These are phyloP conservation scores for Boletus reticuloceps DNA, from an alignment of 768 basidiomycete species.

Conservation along the genomic window DNA sequence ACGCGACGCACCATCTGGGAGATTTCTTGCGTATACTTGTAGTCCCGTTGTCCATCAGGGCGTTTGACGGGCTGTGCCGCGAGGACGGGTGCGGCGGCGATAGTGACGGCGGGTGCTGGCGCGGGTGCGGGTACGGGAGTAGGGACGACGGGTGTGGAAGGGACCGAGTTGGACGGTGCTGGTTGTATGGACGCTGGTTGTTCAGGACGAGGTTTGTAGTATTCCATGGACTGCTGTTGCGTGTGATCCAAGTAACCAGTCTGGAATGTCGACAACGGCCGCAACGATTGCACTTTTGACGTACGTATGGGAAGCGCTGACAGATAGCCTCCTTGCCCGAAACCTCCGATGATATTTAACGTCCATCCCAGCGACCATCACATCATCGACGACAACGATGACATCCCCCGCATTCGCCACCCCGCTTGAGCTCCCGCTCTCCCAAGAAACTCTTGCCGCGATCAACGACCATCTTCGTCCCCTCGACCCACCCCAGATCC, in stretches of 20 bases:
- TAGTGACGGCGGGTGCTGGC: slow-evolving; percentile 1
- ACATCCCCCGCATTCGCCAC: slow-evolving; percentile 14
- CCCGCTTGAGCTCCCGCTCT: slow-evolving; percentile 56
- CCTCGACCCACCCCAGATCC: slow-evolving; percentile 79
- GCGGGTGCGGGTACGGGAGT: background rate
- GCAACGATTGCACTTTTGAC: background rate
- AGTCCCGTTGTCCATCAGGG: slow-evolving; percentile 47
- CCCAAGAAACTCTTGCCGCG: slow-evolving; percentile 51
- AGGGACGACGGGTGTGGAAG: slow-evolving; percentile 21
- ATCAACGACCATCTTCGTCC: slow-evolving; percentile 75
- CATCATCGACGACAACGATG: slow-evolving; percentile 7
- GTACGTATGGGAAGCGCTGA: too few species aligned
- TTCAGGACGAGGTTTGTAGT: slow-evolving; percentile 29
- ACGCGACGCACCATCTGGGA: slow-evolving; percentile 75
- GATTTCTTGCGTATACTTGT: slow-evolving; percentile 90
- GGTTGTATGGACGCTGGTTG: slow-evolving; percentile 16
- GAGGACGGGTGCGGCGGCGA: slow-evolving; percentile 7
- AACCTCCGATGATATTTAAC: background rate
- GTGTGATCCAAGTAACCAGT: background rate
- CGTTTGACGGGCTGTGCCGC: slow-evolving; percentile 13
- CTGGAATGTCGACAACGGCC: background rate
- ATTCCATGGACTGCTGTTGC: slow-evolving; percentile 16
- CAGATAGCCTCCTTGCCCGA: too few species aligned
- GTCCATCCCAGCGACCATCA: too few species aligned
- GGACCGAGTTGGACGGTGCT: slow-evolving; percentile 12